These are phyloP conservation scores for Phaeotremella skinneri DNA, from an alignment of 768 basidiomycete species.

Conservation along the genomic window DNA sequence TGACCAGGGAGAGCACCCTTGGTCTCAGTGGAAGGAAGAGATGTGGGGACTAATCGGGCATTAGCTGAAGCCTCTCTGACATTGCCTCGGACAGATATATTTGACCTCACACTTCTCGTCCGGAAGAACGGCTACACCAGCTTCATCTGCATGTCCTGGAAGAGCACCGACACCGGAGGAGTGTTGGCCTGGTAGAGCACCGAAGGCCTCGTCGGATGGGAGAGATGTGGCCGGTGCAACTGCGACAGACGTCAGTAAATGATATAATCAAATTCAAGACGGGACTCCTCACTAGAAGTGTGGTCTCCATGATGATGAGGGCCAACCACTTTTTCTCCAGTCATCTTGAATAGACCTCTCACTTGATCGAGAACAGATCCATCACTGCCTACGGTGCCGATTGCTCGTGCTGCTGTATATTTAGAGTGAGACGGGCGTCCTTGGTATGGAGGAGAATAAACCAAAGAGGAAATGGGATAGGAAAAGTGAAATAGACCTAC, in stretches of 20 bases:
- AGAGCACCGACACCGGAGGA: slow-evolving; percentile 38
- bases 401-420: not conserved
- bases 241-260: slow-evolving; percentile 6
- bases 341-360: slow-evolving; percentile 14
- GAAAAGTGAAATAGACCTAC: slow-evolving; percentile 1
- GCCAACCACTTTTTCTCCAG: slow-evolving; percentile 1
- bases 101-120: slow-evolving; percentile 34
- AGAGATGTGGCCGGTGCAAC: slow-evolving; percentile 28
- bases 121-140: slow-evolving; percentile 43
- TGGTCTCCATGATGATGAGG: not conserved
- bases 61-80: too few species aligned
- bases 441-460: not conserved
- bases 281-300: not conserved
- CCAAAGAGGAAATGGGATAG: not conserved
- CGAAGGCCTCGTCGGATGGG: slow-evolving; percentile 37
- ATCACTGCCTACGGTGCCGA: slow-evolving; percentile 5
- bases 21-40: slow-evolving; percentile 20
- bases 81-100: not conserved
- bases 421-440: slow-evolving; percentile 3
- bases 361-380: slow-evolving; percentile 12
- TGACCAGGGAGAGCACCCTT: slow-evolving; percentile 32
- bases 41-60: too few species aligned
- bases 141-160: slow-evolving; percentile 31
- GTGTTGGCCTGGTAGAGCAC: slow-evolving; percentile 35
- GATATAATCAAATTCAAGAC: not conserved